Conservation (phyloP, 83 land plant genomes). For the Picea abies region DNA sequence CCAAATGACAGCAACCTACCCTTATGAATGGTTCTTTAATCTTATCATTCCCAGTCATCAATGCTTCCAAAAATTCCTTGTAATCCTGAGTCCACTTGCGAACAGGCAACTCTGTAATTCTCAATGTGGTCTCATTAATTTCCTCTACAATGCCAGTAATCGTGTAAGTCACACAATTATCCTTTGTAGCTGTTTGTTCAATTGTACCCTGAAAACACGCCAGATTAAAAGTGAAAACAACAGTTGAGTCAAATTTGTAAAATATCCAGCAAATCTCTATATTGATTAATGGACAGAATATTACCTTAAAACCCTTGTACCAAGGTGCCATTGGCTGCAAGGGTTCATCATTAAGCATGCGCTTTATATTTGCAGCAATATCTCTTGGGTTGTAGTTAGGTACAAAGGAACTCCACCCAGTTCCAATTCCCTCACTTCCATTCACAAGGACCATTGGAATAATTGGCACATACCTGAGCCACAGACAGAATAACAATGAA, state of each 20-base stretch:
- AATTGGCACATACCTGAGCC: conserved; percentile 84
- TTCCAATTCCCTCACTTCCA: conserved; percentile 99
- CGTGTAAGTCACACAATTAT: conserved; percentile 69
- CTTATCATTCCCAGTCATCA: conserved; percentile 61
- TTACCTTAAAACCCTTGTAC: conserved; percentile 94
- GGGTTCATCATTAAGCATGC: conserved; percentile 66
- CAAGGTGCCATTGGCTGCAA: conserved; percentile 96
- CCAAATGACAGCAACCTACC: conserved; percentile 42
- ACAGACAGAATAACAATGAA: conserved; percentile 2
- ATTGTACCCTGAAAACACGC: conserved; percentile 59
- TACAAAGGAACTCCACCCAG: conserved; percentile 97
- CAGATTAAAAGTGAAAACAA: too few relatives aligned
- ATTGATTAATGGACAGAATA: too few relatives aligned
- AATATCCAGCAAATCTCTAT: too few relatives aligned
- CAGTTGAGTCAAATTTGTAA: too few relatives aligned
- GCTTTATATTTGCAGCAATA: conserved; percentile 80
- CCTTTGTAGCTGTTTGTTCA: conserved; percentile 78
- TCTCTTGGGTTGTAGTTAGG: conserved; percentile 97
- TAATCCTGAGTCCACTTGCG: conserved; percentile 95
- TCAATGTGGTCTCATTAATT: conserved; percentile 74
- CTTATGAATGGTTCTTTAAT: conserved; percentile 84
- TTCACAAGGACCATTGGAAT: conserved; percentile 94
- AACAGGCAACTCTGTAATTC: conserved; percentile 86
- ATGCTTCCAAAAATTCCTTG: conserved; percentile 73
- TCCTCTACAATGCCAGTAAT: conserved; percentile 81